These are phyloP conservation scores for Diaporthe sp. DNA, from an alignment of 2,329 filamentous ascomycete genomes.

Conservation along the genomic window DNA sequence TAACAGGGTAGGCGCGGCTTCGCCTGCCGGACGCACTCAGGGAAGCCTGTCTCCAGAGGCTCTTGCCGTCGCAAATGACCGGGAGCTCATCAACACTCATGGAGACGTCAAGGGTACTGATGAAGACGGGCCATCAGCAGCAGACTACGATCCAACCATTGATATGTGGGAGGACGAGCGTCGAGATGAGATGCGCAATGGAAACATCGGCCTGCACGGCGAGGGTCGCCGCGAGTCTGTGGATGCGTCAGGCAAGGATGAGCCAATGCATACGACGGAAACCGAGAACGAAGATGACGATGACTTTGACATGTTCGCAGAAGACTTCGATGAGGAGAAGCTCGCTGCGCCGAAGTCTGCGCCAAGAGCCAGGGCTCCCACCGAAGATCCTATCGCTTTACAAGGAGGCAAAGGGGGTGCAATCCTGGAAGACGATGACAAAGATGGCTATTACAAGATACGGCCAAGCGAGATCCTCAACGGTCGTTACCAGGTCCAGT, in stretches of 20 bases:
- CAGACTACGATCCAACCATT: constrained; percentile 88
- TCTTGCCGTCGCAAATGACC: constrained; percentile 74
- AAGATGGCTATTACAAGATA: constrained; percentile 96
- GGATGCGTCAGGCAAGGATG: constrained; percentile 40
- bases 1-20: constrained; percentile 38
- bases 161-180: constrained; percentile 89
- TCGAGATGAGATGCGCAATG: constrained; percentile 73
- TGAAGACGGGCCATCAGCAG: constrained; percentile 86
- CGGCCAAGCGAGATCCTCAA: constrained; percentile 92
- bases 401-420: constrained; percentile 69
- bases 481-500: constrained; percentile 87
- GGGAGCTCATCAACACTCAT: constrained; percentile 73
- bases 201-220: constrained; percentile 63
- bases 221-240: constrained; percentile 45
- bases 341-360: constrained; percentile 63
- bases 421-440: constrained; percentile 92
- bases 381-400: constrained; percentile 59
- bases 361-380: constrained; percentile 47
- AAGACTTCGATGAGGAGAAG: constrained; percentile 77
- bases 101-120: constrained; percentile 53
- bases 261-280: constrained; percentile 45
- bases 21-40: constrained; percentile 51
- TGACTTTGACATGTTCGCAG: constrained; percentile 90
- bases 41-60: constrained; percentile 66
- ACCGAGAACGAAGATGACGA: constrained; percentile 67